Conservation (phyloP, 768 basidiomycete species). For the Tubosaeta sp. region DNA sequence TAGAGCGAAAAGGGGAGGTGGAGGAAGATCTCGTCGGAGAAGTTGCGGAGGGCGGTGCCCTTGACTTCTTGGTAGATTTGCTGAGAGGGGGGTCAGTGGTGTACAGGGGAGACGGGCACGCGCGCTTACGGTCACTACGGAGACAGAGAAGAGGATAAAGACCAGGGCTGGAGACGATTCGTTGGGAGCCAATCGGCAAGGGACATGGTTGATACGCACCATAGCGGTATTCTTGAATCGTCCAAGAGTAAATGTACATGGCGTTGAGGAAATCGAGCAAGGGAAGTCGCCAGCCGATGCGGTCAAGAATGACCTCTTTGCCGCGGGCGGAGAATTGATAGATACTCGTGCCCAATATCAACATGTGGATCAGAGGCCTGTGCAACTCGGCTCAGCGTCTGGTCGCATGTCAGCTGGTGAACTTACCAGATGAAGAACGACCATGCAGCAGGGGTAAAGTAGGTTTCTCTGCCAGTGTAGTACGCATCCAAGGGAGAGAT, state of each 20-base stretch:
- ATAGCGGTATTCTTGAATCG: conserved; percentile 45
- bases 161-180: conserved; percentile 25
- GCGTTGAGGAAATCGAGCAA: conserved; percentile 61
- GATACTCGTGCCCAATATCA: conserved; percentile 61
- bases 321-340: conserved; percentile 55
- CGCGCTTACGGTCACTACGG: conserved; percentile 45
- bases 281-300: conserved; percentile 63
- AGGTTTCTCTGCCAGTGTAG: conserved; percentile 52
- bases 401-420: not conserved
- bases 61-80: conserved; percentile 69
- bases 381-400: not conserved
- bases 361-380: conserved; percentile 60
- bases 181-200: conserved; percentile 1
- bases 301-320: conserved; percentile 55
- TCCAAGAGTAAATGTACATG: conserved; percentile 61
- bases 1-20: conserved; percentile 71
- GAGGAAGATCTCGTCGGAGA: conserved; percentile 59
- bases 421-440: conserved; percentile 59
- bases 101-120: not conserved
- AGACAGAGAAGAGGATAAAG: conserved; percentile 43
- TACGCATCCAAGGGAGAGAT: conserved; percentile 50
- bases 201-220: conserved; percentile 22
- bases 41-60: conserved; percentile 43
- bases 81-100: conserved; percentile 17
- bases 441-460: conserved; percentile 63